These are phyloP conservation scores for Lizanozyma gosingica DNA, from an alignment of 1,139 yeast genomes.

Conservation along the genomic window DNA sequence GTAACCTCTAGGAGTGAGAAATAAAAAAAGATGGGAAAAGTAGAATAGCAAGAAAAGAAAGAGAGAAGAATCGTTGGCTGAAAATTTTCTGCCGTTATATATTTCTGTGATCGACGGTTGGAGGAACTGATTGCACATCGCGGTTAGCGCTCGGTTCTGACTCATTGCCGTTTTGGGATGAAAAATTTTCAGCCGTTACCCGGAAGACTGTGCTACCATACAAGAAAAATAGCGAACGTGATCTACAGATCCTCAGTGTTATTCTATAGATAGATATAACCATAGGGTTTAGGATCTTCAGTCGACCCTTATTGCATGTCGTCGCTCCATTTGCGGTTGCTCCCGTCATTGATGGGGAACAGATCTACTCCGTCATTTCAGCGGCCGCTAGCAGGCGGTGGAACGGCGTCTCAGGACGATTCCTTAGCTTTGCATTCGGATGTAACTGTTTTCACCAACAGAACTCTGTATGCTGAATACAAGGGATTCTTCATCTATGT, in stretches of 20 bases:
- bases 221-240: no score
- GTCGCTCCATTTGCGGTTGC: neutral
- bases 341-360: neutral
- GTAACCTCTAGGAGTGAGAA: no score
- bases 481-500: conserved; percentile 76
- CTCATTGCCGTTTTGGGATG: neutral
- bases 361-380: neutral
- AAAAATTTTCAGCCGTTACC: neutral
- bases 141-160: neutral
- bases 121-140: neutral
- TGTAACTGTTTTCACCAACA: conserved; percentile 59
- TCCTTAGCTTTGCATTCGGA: conserved; percentile 20
- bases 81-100: neutral
- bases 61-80: neutral
- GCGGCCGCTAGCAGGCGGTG: neutral
- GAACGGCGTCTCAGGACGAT: neutral
- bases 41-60: neutral
- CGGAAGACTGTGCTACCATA: neutral
- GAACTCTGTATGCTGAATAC: conserved; percentile 68
- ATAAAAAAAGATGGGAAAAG: neutral
- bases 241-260: no score
- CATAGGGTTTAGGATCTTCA: no score
- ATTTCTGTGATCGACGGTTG: no score
- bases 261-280: no score
- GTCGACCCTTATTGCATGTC: no score